Percentiles rank a stretch among this genome's conserved stretches.
Conservation (phyloP, 2,329 filamentous ascomycete genomes). For the Pestalotiopsis sp. region DNA sequence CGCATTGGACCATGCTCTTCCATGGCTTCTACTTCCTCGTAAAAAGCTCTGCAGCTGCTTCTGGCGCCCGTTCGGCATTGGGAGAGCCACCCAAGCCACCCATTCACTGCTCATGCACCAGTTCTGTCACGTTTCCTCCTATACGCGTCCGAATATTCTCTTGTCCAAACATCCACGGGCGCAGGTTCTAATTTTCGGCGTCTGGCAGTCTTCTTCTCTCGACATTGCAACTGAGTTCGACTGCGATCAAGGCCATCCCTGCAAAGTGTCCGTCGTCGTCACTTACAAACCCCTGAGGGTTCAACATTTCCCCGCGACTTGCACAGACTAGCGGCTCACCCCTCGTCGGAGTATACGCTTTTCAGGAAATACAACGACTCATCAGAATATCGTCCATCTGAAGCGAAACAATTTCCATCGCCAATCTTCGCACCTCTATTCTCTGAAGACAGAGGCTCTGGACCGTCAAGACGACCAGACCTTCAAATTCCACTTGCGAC, state of each 20-base stretch:
- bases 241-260: conserved; percentile 5
- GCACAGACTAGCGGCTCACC: neutral
- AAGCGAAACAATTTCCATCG: neutral
- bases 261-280: conserved; percentile 7
- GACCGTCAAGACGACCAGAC: neutral
- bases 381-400: no score
- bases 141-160: neutral
- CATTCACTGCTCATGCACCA: neutral
- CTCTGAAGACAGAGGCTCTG: neutral
- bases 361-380: neutral
- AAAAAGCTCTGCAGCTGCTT: neutral
- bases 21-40: neutral
- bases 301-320: neutral
- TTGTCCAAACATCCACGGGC: no score
- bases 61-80: neutral
- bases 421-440: neutral
- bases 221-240: conserved; percentile 4
- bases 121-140: neutral
- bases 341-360: neutral
- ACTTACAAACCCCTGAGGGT: conserved; percentile 4
- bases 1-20: neutral
- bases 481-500: neutral
- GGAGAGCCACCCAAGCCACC: neutral
- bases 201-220: neutral
- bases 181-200: neutral